Evolutionary conservation across 345 rosid genomes (phyloP), one percentile per base, ranked within the genome.

Genomic region (Gossypium bickii): DNA sequence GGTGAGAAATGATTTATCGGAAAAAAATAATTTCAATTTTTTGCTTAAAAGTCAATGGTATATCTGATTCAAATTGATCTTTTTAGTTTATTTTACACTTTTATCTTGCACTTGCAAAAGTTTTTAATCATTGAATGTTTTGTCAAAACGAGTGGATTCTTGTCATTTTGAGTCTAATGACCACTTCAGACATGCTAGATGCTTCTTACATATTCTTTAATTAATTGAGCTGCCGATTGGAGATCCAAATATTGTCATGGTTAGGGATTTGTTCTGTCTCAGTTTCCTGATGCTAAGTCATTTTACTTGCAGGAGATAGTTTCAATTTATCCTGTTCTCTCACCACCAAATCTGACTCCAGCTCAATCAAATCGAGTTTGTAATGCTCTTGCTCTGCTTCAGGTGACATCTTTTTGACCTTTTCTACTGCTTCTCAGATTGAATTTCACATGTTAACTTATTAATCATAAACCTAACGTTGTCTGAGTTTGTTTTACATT

Each of bases 341-440:
- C 99, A 16, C 98, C 99, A 25, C 99, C 98, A 16, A 90, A 85
- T 81, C 82, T 95, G 64, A 84, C 89, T 78, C 93, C 97, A 27
- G 94, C 98, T 17, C 98, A 93, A 76, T 95, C 99, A 38, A 93
- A 91, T 81, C 90, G 99, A 76, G 99, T 95, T 53, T 95, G 99
- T 83, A 93, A 95, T 82, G 97, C 98, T 58, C 93, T 95, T 47
- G 99, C 99, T 43, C 97, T 95, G 79, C 98, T 95, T 84, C 99
- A 95, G 97, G 99, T 94, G 44, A 60, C 48, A 38, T 44, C 7
- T 34, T 67, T 63, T 25, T 5, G 17, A 18, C 17, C 74, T 60
- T 70, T 34, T 38, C 16, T 16, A 24, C 12, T 20, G 58, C 63
- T 60, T 41, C 8, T 64, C 18, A 7, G 47, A 38, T 61, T 61